Evolutionary conservation across 495 filamentous ascomycete species (phyloP).

Genomic region (Staphylotrichum longicolle): DNA sequence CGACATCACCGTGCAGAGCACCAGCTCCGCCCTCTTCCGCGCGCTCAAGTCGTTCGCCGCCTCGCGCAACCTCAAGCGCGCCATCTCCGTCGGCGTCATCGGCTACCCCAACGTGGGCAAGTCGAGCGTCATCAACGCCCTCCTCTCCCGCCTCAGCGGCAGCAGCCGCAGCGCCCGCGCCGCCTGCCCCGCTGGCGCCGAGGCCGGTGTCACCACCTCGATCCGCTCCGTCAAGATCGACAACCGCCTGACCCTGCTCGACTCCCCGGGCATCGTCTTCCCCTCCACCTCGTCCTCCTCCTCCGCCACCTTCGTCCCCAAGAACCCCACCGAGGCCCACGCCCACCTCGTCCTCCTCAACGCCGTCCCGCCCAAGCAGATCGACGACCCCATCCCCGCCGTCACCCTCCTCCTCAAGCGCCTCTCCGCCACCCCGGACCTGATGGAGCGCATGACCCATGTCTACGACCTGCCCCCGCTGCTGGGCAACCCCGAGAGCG

Average conservation of each 20-base stretch:
- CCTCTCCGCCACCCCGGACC: slow-evolving; percentile 65
- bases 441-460: slow-evolving; percentile 71
- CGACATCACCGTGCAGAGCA: slow-evolving; percentile 80
- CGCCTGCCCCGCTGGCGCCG: slow-evolving; percentile 85
- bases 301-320: slow-evolving; percentile 36
- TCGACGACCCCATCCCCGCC: slow-evolving; percentile 84
- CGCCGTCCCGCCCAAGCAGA: slow-evolving; percentile 88
- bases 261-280: slow-evolving; percentile 96
- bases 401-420: slow-evolving; percentile 77
- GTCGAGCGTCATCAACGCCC: slow-evolving; percentile 93
- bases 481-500: slow-evolving; percentile 54
- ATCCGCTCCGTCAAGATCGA: slow-evolving; percentile 90
- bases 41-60: slow-evolving; percentile 90
- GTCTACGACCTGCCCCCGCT: slow-evolving; percentile 80
- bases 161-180: slow-evolving; percentile 47
- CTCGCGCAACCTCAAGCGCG: slow-evolving; percentile 77
- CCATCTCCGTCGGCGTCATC: slow-evolving; percentile 88
- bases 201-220: slow-evolving; percentile 89
- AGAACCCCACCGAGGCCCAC: slow-evolving; percentile 68
- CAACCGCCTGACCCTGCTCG: slow-evolving; percentile 88
- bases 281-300: slow-evolving; percentile 50
- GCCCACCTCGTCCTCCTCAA: slow-evolving; percentile 85
- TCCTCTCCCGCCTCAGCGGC: slow-evolving; percentile 75
- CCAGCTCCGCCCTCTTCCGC: slow-evolving; percentile 81
- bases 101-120: slow-evolving; percentile 98